Base-by-base conservation (phyloP, 768 basidiomycete genomes). In the Saitozyma podzolica region DNA sequence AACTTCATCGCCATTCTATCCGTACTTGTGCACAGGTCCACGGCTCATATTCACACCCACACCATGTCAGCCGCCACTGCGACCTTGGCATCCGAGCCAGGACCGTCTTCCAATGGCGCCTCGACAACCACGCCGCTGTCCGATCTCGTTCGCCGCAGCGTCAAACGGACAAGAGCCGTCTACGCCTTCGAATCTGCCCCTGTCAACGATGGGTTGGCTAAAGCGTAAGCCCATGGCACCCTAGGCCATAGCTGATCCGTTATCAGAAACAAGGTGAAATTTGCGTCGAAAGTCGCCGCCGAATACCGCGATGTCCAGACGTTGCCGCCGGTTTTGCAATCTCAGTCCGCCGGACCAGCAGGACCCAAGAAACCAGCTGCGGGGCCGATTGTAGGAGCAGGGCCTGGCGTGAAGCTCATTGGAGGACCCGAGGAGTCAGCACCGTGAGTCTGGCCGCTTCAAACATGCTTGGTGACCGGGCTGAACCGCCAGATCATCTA, bases 241-340 rank as follows among this genome's bases (percentile, higher is more conserved):
- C 20, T 0, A 42, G 40, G 40, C 37, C 0, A 2, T 57, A 13
- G 63, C 62, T 69, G 45, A 66, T 56, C 19, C 13, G 39, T 20
- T 54, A 19, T 7, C 54, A 80, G 79, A 14, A 67, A 74, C 67
- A 77, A 78, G 56, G 58, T 75, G 50, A 78, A 77, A 42, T 79
- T 96, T 42, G 83, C 91, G 3, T 86, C 90, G 53, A 96, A 96
- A 83, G 88, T 97, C 40, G 84, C 87, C 41, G 87, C 91, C 74
- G 95, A 98, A 81, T 99, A 93, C 79, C 84, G 85, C 52, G 87
- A 96, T 76, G 90, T 84, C 75, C 91, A 89, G 76, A 86, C 88
- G 39, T 86, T 98, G 2, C 95, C 95, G 0, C 80, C 90, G 3
- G 86, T 89, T 1, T 81, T 97, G 41, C 81, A 91, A 40, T 82